phyloP scores from a whole-genome alignment of 1,139 yeast species.

The Wickerhamiella infanticola region DNA sequence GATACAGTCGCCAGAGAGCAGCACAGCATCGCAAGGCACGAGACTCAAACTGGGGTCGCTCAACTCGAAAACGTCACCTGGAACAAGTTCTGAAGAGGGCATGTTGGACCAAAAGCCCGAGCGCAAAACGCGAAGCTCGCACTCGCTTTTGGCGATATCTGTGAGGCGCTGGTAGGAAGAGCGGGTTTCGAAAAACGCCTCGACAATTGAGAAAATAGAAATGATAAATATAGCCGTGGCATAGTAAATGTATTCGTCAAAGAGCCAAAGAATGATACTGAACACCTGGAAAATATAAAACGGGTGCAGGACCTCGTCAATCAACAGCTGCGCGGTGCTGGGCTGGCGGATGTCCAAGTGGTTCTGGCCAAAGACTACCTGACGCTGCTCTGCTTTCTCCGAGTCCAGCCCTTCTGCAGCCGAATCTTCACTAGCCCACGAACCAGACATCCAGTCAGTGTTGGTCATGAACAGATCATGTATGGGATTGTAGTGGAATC shows the following conservation, averaged over 20 bases:
- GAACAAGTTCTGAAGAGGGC: conserved; percentile 69
- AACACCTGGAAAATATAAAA: conserved; percentile 88
- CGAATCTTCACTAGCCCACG: conserved; percentile 47
- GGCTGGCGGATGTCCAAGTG: conserved; percentile 65
- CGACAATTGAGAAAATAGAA: conserved; percentile 61
- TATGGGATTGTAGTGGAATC: conserved; percentile 66
- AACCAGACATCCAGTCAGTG: conserved; percentile 67
- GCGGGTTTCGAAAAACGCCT: conserved; percentile 72
- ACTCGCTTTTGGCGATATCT: conserved; percentile 53
- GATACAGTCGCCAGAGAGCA: conserved; percentile 82
- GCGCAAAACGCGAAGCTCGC: conserved; percentile 81
- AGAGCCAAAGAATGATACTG: conserved; percentile 78
- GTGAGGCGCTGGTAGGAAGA: conserved; percentile 57
- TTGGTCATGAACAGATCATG: conserved; percentile 78
- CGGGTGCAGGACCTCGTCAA: conserved; percentile 87
- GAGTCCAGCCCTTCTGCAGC: conserved; percentile 61
- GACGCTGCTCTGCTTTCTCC: conserved; percentile 51
- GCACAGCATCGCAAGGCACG: conserved; percentile 80
- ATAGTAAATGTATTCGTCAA: conserved; percentile 83
- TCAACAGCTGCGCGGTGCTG: conserved; percentile 42
- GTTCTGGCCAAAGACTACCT: conserved; percentile 61
- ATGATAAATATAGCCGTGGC: conserved; percentile 85
- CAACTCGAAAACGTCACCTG: conserved; percentile 89
- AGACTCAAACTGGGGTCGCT: conserved; percentile 62
- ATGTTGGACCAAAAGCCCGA: conserved; percentile 87